Evolutionary conservation across 1,284 basidiomycete species (phyloP).

Genomic region (Abortiporus biennis): DNA sequence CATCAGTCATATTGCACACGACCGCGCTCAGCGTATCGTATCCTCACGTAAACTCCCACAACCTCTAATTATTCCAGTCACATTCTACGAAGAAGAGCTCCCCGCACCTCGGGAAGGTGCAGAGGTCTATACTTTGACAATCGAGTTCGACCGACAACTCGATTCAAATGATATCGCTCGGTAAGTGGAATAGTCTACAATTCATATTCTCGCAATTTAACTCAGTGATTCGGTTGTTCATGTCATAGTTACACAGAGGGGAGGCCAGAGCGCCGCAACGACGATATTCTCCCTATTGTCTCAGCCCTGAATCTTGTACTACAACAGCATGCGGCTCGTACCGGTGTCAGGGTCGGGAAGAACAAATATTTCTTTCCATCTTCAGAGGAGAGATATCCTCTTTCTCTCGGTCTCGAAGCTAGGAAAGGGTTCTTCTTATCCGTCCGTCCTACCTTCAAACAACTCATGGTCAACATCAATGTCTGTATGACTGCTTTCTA

Average conservation of each 20-base stretch:
- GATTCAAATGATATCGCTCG: conserved; percentile 34
- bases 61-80: conserved; percentile 42
- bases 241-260: conserved; percentile 47
- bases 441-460: conserved; percentile 54
- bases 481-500: conserved; percentile 72
- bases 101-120: conserved; percentile 32
- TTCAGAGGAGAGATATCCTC: conserved; percentile 13
- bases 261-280: conserved; percentile 29
- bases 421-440: conserved; percentile 66
- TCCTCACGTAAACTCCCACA: conserved; percentile 50
- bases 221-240: conserved; percentile 3
- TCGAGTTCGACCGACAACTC: conserved; percentile 42
- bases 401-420: conserved; percentile 49
- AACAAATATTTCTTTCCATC: conserved; percentile 58
- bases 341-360: conserved; percentile 51
- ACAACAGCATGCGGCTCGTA: conserved; percentile 47
- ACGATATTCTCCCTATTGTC: conserved; percentile 47
- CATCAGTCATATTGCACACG: conserved; percentile 51
- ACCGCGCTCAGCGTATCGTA: conserved; percentile 51
- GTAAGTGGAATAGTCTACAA: conserved; percentile 34
- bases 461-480: conserved; percentile 70
- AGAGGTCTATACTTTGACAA: conserved; percentile 44
- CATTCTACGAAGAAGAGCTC: conserved; percentile 53
- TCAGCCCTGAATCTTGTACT: conserved; percentile 64
- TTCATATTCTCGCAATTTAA: not conserved